Base-by-base conservation (phyloP, 495 filamentous ascomycete species). In the Hyaloscypha finlandica region DNA sequence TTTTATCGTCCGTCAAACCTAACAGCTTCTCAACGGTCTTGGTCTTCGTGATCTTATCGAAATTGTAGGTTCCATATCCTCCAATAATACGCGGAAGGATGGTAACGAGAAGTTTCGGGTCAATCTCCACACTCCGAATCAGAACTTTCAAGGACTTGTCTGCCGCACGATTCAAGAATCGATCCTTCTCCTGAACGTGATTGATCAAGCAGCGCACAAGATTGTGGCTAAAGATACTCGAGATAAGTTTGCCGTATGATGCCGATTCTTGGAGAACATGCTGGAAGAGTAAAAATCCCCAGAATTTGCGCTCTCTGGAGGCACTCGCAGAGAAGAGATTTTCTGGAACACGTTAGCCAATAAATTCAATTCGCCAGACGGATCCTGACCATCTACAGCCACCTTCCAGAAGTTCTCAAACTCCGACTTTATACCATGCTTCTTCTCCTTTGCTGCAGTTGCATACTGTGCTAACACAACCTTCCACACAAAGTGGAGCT, bases 401-500 rank as follows among this genome's bases (percentile, higher is more conserved):
- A 91, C 87, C n/a, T 86, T 86, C 95, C 95, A 99, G 71, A 97
- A 94, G 42, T 90, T 85, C 58, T 80, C 78, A 73, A 97, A 93
- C 52, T 86, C 73, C 78, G 73, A 59, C 72, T 78, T 66, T 75
- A 75, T 42, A 65, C 73, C 64, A 70, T 84, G 73, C 39, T 73
- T 69, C 29, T 65, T 71, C 51, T 75, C 55, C 37, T 75, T 73
- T 12, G 72, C 76, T n/a, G 73, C 71, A 16, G 73, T 74, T 53
- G 80, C 64, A 68, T 81, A 86, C 35, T 82, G 76, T 20, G 75
- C 80, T 25, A 96, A 70, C 35, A 97, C 84, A 37, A 90, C 76
- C 73, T 90, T 86, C 95, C 95, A 99, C 1, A 92, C 92, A 76
- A 96, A 97, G 74, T 91, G 90, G 60, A 94, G 78, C 73, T 92